Conservation (phyloP, 306 rosid genomes). For the Begonia masoniana region DNA sequence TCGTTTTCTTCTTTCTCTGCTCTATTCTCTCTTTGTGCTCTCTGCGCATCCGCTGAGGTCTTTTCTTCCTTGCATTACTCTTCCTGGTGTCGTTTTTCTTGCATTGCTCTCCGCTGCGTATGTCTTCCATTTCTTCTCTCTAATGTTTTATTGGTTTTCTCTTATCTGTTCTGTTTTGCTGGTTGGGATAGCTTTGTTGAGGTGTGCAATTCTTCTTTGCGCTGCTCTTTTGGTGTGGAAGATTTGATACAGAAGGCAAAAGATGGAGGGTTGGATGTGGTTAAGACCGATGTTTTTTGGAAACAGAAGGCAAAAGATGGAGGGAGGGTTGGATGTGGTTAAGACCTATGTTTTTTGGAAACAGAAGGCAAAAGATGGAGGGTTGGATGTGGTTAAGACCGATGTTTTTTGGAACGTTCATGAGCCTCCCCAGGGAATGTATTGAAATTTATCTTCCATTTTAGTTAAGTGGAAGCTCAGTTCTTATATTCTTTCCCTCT, state of each 20-base stretch:
- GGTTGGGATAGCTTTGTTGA: neutral
- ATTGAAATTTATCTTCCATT: slow-evolving; percentile 13
- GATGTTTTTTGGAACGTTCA: slow-evolving; percentile 95
- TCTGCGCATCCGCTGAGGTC: too few species aligned
- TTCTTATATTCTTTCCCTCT: too few species aligned
- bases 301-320: too few species aligned
- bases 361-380: slow-evolving; percentile 90
- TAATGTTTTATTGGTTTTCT: too few species aligned
- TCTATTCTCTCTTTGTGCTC: too few species aligned
- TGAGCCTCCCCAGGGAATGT: slow-evolving; percentile 94
- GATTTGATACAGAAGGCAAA: slow-evolving; percentile 90
- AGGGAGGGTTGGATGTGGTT: too few species aligned
- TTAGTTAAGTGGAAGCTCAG: neutral
- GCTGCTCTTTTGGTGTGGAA: slow-evolving; percentile 63
- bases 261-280: slow-evolving; percentile 91
- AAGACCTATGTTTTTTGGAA: slow-evolving; percentile 98
- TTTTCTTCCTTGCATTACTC: too few species aligned
- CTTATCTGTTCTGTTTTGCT: too few species aligned
- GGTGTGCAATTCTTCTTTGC: neutral
- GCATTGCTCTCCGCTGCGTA: too few species aligned
- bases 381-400: slow-evolving; percentile 88
- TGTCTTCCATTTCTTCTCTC: too few species aligned
- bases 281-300: slow-evolving; percentile 96
- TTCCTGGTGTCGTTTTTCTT: too few species aligned
- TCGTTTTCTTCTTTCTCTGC: too few species aligned